Conservation (phyloP, 2,329 filamentous ascomycete genomes). For the Aureobasidium namibiae region DNA sequence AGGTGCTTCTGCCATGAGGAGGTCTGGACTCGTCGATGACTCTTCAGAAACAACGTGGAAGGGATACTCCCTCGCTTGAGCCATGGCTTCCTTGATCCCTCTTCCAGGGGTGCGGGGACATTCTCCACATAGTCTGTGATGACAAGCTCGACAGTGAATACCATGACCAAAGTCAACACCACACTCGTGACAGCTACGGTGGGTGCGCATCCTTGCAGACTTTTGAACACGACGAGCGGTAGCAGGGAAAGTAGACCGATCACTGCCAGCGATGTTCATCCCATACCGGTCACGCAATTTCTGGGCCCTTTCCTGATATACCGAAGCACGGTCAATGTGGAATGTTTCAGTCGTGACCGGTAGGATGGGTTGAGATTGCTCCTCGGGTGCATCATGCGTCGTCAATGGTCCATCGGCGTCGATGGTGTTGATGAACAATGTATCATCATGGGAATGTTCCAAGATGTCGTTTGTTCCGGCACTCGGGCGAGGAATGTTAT, state of each 20-base stretch:
- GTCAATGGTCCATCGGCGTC: not conserved
- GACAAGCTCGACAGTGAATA: constrained; percentile 6
- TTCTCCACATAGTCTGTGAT: constrained; percentile 3
- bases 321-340: constrained; percentile 9
- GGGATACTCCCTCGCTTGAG: constrained; percentile 10
- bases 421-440: constrained; percentile 7
- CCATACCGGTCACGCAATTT: constrained; percentile 7
- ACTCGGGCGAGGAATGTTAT: constrained; percentile 5
- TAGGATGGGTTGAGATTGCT: constrained; percentile 5
- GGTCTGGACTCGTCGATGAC: not conserved
- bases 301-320: not conserved
- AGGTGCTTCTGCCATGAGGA: not conserved
- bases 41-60: constrained; percentile 1
- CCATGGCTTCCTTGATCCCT: constrained; percentile 11
- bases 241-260: not conserved
- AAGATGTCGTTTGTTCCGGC: not conserved
- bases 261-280: constrained; percentile 1
- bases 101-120: constrained; percentile 7
- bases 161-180: constrained; percentile 12
- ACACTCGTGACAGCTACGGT: constrained; percentile 11
- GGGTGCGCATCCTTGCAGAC: constrained; percentile 8
- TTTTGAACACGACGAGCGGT: constrained; percentile 8
- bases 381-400: not conserved
- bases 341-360: constrained; percentile 5
- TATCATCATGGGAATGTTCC: constrained; percentile 12